Base-by-base conservation (phyloP, 2,329 filamentous ascomycete species). In the Cercospora berteroae region DNA sequence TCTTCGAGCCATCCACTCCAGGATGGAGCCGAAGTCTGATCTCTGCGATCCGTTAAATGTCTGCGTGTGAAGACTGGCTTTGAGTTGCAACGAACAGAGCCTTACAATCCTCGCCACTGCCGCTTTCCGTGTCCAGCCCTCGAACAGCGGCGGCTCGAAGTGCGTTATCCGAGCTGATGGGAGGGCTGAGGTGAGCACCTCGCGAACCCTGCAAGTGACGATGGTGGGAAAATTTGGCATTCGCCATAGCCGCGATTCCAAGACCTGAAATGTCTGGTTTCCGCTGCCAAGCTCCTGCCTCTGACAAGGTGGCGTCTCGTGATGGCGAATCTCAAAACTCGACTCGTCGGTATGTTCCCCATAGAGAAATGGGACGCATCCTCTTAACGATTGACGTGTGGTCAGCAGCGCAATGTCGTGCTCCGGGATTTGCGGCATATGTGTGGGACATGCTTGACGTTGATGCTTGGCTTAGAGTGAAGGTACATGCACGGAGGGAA, bases 381-480 rank as follows among this genome's bases (percentile, higher is more conserved):
- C 18, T 39, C 7, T 48, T 16, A 16, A 18, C 59, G 36, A 36
- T 63, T 52, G 31, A 10, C n/a, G 12, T 42, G 61, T 20, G 48
- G 61, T 63, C 29, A 63, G 27, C 44, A 23, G 48, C 9, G 61
- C 33, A 31, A 58, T 58, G 50, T 39, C 50, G 61, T 64, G 61
- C 50, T 64, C 27, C 33, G 50, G 50, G 25, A 39, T 36, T 57
- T 48, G 61, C 50, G 61, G 61, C 61, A 57, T 63, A 56, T 10
- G 13, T 42, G 16, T 9, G 31, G 13, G 36, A 39, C n/a, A n/a
- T 5, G 27, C 27, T 57, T 57, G 27, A 60, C 31, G 13, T 27
- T 44, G 6, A 20, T 60, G 57, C 57, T 25, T 42, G 20, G 57
- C 33, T 8, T 12, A n/a, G 13, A n/a, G 33, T 39, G 20, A 12